Percentiles rank a stretch among this genome's conserved stretches.
Evolutionary conservation across 768 basidiomycete species (phyloP).

Genomic region (Dictyophora rubrovolvata): DNA sequence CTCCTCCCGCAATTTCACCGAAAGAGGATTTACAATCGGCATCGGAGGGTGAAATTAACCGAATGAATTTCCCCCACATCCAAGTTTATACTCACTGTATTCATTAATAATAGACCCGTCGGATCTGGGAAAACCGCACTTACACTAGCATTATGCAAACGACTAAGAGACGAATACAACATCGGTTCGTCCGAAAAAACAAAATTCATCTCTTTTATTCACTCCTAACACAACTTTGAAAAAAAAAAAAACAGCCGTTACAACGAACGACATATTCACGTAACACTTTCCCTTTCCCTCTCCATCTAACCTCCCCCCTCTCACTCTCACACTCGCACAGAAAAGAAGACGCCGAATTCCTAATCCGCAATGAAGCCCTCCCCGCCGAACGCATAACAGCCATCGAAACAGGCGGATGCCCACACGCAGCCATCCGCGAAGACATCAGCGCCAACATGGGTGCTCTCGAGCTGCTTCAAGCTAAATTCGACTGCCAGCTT

Average conservation of each 20-base stretch:
- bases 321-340: neutral
- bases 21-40: conserved; percentile 94
- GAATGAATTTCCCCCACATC: neutral
- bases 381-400: conserved; percentile 80
- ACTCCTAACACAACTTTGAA: too few species aligned
- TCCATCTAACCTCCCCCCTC: neutral
- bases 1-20: conserved; percentile 70
- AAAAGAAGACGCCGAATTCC: conserved; percentile 93
- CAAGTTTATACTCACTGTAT: neutral
- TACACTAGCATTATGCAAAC: conserved; percentile 80
- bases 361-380: conserved; percentile 87
- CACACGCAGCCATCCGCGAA: conserved; percentile 96
- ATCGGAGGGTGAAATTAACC: conserved; percentile 74
- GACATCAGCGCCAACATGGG: conserved; percentile 97
- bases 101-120: conserved; percentile 61
- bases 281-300: neutral
- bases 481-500: conserved; percentile 80
- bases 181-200: conserved; percentile 49
- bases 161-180: conserved; percentile 74
- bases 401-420: conserved; percentile 97
- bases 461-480: conserved; percentile 89
- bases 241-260: too few species aligned
- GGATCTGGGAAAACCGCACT: conserved; percentile 96
- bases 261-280: conserved; percentile 99
- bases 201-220: too few species aligned